These are phyloP conservation scores for Veloporphyrellus conicus DNA, from an alignment of 1,284 basidiomycete species.

Conservation along the genomic window DNA sequence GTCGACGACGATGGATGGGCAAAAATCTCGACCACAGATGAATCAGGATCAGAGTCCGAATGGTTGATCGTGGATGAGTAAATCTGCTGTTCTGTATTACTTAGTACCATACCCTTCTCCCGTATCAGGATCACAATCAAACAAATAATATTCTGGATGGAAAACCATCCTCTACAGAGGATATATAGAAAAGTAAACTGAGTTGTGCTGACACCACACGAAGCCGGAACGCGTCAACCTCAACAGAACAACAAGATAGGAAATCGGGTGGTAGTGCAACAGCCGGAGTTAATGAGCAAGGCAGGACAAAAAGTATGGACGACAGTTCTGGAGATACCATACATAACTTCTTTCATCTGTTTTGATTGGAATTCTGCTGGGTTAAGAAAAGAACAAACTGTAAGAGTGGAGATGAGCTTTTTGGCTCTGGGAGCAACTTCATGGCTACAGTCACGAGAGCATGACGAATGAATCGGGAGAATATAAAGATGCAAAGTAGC, in stretches of 20 bases:
- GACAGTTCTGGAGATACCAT: slow-evolving; percentile 34
- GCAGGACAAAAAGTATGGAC: slow-evolving; percentile 27
- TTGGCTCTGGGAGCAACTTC: slow-evolving; percentile 22
- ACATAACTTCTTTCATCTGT: slow-evolving; percentile 31
- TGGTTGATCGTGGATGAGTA: slow-evolving; percentile 65
- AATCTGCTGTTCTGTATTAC: slow-evolving; percentile 12
- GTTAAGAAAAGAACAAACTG: slow-evolving; percentile 20
- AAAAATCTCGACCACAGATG: slow-evolving; percentile 61
- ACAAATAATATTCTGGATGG: slow-evolving; percentile 31
- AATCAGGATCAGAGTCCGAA: slow-evolving; percentile 78
- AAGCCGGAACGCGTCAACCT: slow-evolving; percentile 22
- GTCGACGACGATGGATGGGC: slow-evolving; percentile 67
- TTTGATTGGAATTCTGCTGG: slow-evolving; percentile 26
- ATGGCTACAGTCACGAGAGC: slow-evolving; percentile 35
- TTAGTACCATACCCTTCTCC: slow-evolving; percentile 24
- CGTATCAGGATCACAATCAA: slow-evolving; percentile 10
- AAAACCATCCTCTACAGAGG: slow-evolving; percentile 28
- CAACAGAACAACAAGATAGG: slow-evolving; percentile 19
- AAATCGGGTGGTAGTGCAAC: slow-evolving; percentile 20
- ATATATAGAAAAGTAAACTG: slow-evolving; percentile 25
- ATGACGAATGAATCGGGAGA: slow-evolving; percentile 25
- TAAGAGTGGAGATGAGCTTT: slow-evolving; percentile 19
- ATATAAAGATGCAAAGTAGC: slow-evolving; percentile 29
- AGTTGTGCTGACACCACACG: slow-evolving; percentile 22
- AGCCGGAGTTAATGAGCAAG: slow-evolving; percentile 22